phyloP scores from a whole-genome alignment of 768 basidiomycete genomes.

The Rubroboletus pulcherrimus region DNA sequence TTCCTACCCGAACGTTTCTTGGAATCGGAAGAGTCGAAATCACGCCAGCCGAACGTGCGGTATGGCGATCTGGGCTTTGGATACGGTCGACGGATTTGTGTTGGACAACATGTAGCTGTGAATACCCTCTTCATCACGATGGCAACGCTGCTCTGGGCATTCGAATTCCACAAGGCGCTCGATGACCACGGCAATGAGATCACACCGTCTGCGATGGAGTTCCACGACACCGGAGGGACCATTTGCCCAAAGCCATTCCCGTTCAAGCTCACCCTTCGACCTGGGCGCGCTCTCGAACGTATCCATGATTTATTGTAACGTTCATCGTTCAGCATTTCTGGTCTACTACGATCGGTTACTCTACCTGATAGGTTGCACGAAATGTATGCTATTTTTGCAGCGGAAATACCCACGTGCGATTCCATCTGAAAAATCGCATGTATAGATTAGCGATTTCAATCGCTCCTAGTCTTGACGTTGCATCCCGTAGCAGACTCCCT shows the following conservation, averaged over 20 bases:
- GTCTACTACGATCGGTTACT: background rate
- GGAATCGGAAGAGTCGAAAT: background rate
- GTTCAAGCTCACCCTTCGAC: background rate
- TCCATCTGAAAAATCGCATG: background rate
- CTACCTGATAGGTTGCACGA: background rate
- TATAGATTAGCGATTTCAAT: background rate
- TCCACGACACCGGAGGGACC: slow-evolving; percentile 4
- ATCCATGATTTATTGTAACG: background rate
- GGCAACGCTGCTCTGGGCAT: slow-evolving; percentile 5
- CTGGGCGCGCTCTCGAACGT: background rate
- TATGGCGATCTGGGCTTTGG: slow-evolving; percentile 13
- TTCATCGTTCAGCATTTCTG: background rate
- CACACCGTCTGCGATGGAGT: slow-evolving; percentile 7
- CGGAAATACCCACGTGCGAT: background rate
- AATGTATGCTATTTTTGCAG: background rate
- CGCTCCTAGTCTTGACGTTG: background rate
- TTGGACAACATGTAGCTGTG: slow-evolving; percentile 4
- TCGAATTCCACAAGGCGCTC: slow-evolving; percentile 5
- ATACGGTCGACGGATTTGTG: slow-evolving; percentile 13
- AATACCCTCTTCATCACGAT: slow-evolving; percentile 10
- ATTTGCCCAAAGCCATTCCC: slow-evolving; percentile 6
- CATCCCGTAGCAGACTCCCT: background rate
- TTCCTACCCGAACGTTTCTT: slow-evolving; percentile 16
- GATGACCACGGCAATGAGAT: slow-evolving; percentile 4
- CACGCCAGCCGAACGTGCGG: background rate